Base-by-base conservation (phyloP, 2,329 filamentous ascomycete genomes). In the Ceratocystis cacaofunesta region DNA sequence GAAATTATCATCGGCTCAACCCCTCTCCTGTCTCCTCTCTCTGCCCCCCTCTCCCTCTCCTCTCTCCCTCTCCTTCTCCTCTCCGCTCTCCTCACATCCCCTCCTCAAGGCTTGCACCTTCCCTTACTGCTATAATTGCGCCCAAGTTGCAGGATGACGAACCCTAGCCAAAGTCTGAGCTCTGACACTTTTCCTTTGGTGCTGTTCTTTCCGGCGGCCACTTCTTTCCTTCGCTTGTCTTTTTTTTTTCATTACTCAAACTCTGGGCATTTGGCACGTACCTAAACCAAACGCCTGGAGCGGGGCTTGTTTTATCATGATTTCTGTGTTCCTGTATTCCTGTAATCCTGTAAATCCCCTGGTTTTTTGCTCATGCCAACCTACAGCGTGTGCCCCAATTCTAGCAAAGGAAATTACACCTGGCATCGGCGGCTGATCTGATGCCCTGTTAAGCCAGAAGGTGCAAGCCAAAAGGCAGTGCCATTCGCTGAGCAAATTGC, bases 271-370 rank as follows among this genome's bases (percentile, higher is more conserved):
- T 57, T 57, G 52, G 52, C 52, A 57, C 52, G 8, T 32, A 57
- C 22, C 52, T 3, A 55, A 25, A 19, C 50, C 19, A 57, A 30
- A 32, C 52, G 8, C 52, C 52, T 57, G 52, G 52, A 57, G 52
- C 52, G 52, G 52, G 52, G 52, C 52, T 57, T 57, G 52, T 57
- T 57, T 57, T 22, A 57, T 57, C 52, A 57, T 57, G 52, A 57
- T 57, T 57, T 28, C 52, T 57, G 52, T 57, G 52, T 57, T 57
- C 52, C 52, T 57, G 22, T 50, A 50, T 19, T 50, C 46, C 46
- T 50, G 46, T 50, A 19, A 48, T 48, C 50, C 46, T 55, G n/a
- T 15, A 55, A 57, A 32, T 57, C 52, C 52, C 52, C 52, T 57
- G 52, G 5, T 57, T 57, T 57, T 57, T 15, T 28, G 25, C 52